Evolutionary conservation across 352 stramenopile species (phyloP).

Genomic region (Pythium biforme): DNA sequence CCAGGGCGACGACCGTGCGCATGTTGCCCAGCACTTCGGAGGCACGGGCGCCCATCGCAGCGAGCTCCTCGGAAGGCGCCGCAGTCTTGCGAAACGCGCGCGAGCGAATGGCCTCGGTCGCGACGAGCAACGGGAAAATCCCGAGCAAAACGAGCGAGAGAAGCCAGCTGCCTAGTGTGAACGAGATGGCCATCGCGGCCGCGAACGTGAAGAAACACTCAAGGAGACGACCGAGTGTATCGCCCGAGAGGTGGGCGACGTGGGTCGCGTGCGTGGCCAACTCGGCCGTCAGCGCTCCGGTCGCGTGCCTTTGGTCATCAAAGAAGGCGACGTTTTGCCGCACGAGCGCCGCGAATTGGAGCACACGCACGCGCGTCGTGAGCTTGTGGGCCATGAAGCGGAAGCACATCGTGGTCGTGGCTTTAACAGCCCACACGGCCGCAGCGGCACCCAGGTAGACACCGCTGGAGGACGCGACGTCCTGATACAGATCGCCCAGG

Average conservation of each 20-base stretch:
- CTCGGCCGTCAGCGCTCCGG: slow-evolving; percentile 35
- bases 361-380: slow-evolving; percentile 35
- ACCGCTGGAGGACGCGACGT: slow-evolving; percentile 27
- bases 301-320: slow-evolving; percentile 28
- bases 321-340: slow-evolving; percentile 46
- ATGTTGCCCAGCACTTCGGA: slow-evolving; percentile 3
- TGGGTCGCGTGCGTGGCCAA: slow-evolving; percentile 41
- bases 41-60: not conserved
- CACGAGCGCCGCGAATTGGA: slow-evolving; percentile 39
- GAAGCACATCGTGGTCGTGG: slow-evolving; percentile 27
- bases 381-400: slow-evolving; percentile 49
- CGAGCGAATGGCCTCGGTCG: slow-evolving; percentile 27
- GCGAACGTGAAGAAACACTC: slow-evolving; percentile 40
- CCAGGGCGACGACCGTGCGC: not conserved
- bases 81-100: not conserved
- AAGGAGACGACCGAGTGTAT: slow-evolving; percentile 36
- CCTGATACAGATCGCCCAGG: too few species aligned
- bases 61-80: not conserved
- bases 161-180: slow-evolving; percentile 45
- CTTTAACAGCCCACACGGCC: slow-evolving; percentile 21
- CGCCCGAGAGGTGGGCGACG: slow-evolving; percentile 33
- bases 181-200: slow-evolving; percentile 38
- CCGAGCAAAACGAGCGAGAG: slow-evolving; percentile 51
- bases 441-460: slow-evolving; percentile 35
- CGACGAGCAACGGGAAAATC: slow-evolving; percentile 49